Evolutionary conservation across 768 basidiomycete species (phyloP), one percentile per base, ranked within the genome.

Genomic region (Kwoniella botswanensis): DNA sequence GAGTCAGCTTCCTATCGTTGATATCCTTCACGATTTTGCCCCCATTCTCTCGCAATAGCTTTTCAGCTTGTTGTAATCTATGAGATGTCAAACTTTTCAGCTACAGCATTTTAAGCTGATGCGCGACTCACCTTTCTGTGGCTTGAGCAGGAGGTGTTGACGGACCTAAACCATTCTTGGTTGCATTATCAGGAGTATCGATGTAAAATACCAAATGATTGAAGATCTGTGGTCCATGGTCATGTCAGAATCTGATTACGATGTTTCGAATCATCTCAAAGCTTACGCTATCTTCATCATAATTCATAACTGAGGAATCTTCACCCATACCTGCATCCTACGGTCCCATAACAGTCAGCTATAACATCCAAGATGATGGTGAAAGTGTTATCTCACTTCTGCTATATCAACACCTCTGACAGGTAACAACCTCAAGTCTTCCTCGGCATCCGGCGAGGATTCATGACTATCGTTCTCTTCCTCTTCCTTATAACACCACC

Each of bases 141-240:
- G 63, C 69, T 17, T 57, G 61, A n/a, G 53, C 88, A 76, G 80
- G 87, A 88, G 58, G 87, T 80, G 62, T 88, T 88, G 43, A 90
- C 85, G 2, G 71, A 2, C 41, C 57, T 86, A 96, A 88, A 11
- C 87, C 88, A 72, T 93, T 87, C 79, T 86, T 84, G 9, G 80
- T 83, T 0, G 94, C 93, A 76, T 93, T 93, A 22, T 86, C 86
- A 0, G 90, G 87, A 2, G 92, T 88, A 82, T 98, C 95, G 46
- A 98, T 86, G 83, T 97, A 98, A 83, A 96, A 95, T 74, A 89
- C 89, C 91, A 95, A 82, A 84, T 97, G 93, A 75, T 83, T 89
- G 85, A 97, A 96, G 63, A 95, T 92, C 72, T 82, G 35, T 7
- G 35, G 5, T 6, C 35, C 0, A 35, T 10, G 29, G 41, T 9